Conservation (phyloP, 108 stramenopile species). For the Schizochytrium sp. region DNA sequence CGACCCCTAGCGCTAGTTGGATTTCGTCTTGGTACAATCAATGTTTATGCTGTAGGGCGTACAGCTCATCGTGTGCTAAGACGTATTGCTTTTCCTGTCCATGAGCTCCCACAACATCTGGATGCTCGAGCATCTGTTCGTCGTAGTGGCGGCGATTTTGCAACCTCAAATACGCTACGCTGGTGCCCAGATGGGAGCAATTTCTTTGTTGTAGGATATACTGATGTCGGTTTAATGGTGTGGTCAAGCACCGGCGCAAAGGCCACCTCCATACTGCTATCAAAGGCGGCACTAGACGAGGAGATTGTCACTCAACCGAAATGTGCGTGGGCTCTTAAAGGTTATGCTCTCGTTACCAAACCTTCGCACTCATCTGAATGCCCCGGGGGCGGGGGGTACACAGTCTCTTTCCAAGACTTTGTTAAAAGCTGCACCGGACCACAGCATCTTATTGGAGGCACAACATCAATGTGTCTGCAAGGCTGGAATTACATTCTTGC, state of each 20-base stretch:
- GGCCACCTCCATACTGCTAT: not conserved
- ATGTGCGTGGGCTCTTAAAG: conserved; percentile 11
- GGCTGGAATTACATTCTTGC: conserved; percentile 52
- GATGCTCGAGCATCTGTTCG: not conserved
- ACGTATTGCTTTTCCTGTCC: conserved; percentile 19
- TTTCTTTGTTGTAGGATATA: conserved; percentile 8
- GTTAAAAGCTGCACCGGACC: not conserved
- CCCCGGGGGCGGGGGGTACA: conserved; percentile 21
- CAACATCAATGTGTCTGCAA: conserved; percentile 32
- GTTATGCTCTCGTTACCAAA: not conserved
- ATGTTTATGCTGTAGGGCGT: conserved; percentile 24
- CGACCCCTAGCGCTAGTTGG: conserved; percentile 50
- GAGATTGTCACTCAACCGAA: conserved; percentile 31
- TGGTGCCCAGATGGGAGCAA: conserved; percentile 57
- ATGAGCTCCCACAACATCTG: conserved; percentile 38
- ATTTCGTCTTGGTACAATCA: not conserved
- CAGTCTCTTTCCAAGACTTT: not conserved
- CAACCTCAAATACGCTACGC: not conserved
- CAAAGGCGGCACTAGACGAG: not conserved
- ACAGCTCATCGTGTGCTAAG: not conserved
- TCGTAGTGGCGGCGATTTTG: not conserved
- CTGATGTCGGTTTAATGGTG: conserved; percentile 32
- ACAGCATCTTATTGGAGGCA: conserved; percentile 2
- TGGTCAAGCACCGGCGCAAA: conserved; percentile 21
- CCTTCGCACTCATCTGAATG: not conserved